Evolutionary conservation across 1,139 yeast genomes (phyloP), one percentile per base, ranked within the genome.

Genomic region (Magnusiomyces magnusii): DNA sequence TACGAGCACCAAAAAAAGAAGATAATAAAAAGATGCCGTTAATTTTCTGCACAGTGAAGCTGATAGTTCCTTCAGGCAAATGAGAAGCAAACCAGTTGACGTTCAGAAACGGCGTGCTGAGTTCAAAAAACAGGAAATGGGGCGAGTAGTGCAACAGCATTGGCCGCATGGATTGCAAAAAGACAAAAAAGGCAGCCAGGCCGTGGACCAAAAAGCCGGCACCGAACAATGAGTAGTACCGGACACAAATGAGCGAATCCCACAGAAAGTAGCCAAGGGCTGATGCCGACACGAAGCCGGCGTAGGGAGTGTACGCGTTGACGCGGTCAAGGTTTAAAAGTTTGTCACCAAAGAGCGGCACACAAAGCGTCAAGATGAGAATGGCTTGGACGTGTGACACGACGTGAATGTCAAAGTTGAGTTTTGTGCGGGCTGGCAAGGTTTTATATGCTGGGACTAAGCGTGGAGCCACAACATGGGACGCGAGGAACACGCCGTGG

Each of bases 41-140:
- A 61, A 85, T 65, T 57, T 83, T 66, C 61, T 85, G 81, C 58
- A 83, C 67, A 63, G 73, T 76, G 42, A 78, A 80, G 55, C 83
- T 78, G 60, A 85, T 68, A 19, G 80, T 73, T 7, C 77, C 77
- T 2, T 77, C 77, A 1, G 95, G 91, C 58, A 88, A 80, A 67
- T 86, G 85, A 57, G 87, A 76, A 1, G 93, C 88, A 70, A 88
- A 86, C 97, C 97, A 92, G 74, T 96, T 87, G 64, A 91, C 73
- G 74, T 93, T 92, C 60, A 93, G 84, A 70, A 92, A 92, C 15
- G 99, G 98, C 9, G 97, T 93, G 24, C 96, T 88, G 60, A 87
- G 78, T 74, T 93, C 99, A 75, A 93, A 93, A 62, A 90, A 68
- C 67, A 93, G 78, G 73, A 93, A 93, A 10, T 85, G 82, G 0